phyloP scores from a whole-genome alignment of 2,329 filamentous ascomycete genomes.

The Tolypocladium tundrense region DNA sequence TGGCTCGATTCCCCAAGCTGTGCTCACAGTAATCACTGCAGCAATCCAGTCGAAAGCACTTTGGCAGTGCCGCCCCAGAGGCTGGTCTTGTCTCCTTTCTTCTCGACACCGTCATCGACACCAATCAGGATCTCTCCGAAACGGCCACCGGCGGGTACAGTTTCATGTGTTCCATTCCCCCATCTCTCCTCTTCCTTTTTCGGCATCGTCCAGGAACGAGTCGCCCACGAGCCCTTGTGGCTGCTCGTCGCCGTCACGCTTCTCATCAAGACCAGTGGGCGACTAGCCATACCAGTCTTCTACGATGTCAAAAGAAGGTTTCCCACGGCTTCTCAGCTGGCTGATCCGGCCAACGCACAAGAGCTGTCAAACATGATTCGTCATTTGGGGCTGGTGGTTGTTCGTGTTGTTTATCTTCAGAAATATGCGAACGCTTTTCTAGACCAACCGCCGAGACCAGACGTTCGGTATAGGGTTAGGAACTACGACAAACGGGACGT shows the following conservation, averaged over 20 bases:
- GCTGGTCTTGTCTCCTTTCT: constrained; percentile 21
- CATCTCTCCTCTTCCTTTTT: constrained; percentile 53
- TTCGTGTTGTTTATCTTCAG: constrained; percentile 59
- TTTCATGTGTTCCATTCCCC: constrained; percentile 56
- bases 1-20: not conserved
- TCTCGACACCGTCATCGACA: constrained; percentile 10
- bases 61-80: not conserved
- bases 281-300: constrained; percentile 65
- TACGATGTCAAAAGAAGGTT: constrained; percentile 57
- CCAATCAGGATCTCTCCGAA: constrained; percentile 11
- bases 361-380: constrained; percentile 54
- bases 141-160: constrained; percentile 29
- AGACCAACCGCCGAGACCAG: constrained; percentile 47
- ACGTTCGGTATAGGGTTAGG: constrained; percentile 41
- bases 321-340: constrained; percentile 54
- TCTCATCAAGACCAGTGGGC: constrained; percentile 70
- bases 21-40: not conserved
- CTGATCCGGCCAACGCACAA: constrained; percentile 32
- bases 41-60: not conserved
- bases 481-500: constrained; percentile 33
- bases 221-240: constrained; percentile 65
- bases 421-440: constrained; percentile 62
- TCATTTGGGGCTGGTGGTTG: constrained; percentile 60
- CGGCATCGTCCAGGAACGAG: constrained; percentile 74
- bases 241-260: constrained; percentile 77